Conservation (phyloP, 2,329 filamentous ascomycete species). For the Dissoconium aciculare region DNA sequence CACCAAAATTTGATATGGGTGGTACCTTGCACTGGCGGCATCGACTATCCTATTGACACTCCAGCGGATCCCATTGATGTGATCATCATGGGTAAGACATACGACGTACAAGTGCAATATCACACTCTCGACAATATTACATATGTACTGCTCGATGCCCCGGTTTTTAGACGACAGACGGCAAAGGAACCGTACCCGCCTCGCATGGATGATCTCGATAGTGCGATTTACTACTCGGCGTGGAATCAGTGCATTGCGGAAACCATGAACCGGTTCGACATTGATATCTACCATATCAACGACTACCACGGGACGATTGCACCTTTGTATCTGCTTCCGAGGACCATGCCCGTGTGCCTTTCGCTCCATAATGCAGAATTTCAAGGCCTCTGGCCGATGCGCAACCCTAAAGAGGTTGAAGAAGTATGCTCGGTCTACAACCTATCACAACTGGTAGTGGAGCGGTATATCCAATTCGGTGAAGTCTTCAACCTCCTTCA, state of each 20-base stretch:
- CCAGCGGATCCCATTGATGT: slow-evolving; percentile 47
- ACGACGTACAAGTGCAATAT: slow-evolving; percentile 49
- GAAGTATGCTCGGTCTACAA: slow-evolving; percentile 54
- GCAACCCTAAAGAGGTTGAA: slow-evolving; percentile 43
- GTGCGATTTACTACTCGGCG: slow-evolving; percentile 52
- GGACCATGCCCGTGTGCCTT: slow-evolving; percentile 46
- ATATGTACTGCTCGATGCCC: slow-evolving; percentile 51
- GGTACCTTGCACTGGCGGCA: slow-evolving; percentile 41
- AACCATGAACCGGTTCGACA: slow-evolving; percentile 45
- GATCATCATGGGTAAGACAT: slow-evolving; percentile 44
- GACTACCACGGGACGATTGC: slow-evolving; percentile 50
- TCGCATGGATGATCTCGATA: slow-evolving; percentile 55
- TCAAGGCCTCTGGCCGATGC: slow-evolving; percentile 54
- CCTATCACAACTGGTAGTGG: slow-evolving; percentile 40
- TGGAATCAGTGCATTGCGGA: slow-evolving; percentile 58
- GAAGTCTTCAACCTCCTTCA: slow-evolving; percentile 56
- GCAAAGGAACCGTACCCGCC: slow-evolving; percentile 49
- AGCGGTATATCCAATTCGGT: slow-evolving; percentile 51
- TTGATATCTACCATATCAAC: slow-evolving; percentile 53
- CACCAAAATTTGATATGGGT: slow-evolving; percentile 50
- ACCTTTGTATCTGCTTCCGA: slow-evolving; percentile 48
- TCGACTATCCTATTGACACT: slow-evolving; percentile 48
- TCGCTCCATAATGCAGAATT: slow-evolving; percentile 57
- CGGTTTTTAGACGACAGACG: slow-evolving; percentile 50
- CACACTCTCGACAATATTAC: slow-evolving; percentile 51